These are phyloP conservation scores for Chimonanthus praecox DNA, from an alignment of 164 flowering plant genomes.

Conservation along the genomic window DNA sequence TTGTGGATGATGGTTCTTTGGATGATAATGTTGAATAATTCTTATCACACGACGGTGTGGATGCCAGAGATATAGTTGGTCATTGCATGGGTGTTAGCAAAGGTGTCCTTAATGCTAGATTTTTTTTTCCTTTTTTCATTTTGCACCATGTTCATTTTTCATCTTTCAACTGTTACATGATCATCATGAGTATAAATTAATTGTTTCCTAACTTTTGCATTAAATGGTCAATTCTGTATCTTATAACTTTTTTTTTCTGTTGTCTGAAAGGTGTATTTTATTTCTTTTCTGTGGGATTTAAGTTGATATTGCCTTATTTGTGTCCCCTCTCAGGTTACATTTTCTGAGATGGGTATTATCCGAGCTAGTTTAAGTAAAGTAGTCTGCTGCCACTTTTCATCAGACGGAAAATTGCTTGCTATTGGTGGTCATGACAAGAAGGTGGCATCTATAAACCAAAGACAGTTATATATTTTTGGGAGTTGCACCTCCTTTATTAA, in stretches of 20 bases:
- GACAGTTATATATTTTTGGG: background rate
- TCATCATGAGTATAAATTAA: background rate
- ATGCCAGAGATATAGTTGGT: constrained; percentile 72
- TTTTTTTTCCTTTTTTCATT: background rate
- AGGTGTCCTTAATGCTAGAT: constrained; percentile 29
- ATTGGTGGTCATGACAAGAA: constrained; percentile 93
- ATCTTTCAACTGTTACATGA: background rate
- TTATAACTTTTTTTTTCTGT: too few species aligned
- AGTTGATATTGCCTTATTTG: constrained; percentile 4
- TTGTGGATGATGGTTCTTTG: constrained; percentile 83
- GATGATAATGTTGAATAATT: constrained; percentile 97
- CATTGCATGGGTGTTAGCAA: constrained; percentile 80
- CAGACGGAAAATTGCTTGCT: constrained; percentile 94
- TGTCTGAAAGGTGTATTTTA: too few species aligned
- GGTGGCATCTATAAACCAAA: constrained; percentile 17
- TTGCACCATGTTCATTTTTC: too few species aligned
- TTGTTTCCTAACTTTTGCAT: background rate
- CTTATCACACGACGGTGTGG: constrained; percentile 82
- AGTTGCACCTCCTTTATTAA: background rate
- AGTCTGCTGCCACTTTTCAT: constrained; percentile 86
- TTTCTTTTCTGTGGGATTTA: constrained; percentile 5
- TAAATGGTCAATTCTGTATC: background rate
- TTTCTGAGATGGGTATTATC: constrained; percentile 52
- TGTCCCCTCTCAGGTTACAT: constrained; percentile 49
- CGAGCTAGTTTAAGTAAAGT: constrained; percentile 84